Evolutionary conservation across 2,329 filamentous ascomycete genomes (phyloP), one percentile per base, ranked within the genome.

Genomic region (Thermothelomyces thermophilus): DNA sequence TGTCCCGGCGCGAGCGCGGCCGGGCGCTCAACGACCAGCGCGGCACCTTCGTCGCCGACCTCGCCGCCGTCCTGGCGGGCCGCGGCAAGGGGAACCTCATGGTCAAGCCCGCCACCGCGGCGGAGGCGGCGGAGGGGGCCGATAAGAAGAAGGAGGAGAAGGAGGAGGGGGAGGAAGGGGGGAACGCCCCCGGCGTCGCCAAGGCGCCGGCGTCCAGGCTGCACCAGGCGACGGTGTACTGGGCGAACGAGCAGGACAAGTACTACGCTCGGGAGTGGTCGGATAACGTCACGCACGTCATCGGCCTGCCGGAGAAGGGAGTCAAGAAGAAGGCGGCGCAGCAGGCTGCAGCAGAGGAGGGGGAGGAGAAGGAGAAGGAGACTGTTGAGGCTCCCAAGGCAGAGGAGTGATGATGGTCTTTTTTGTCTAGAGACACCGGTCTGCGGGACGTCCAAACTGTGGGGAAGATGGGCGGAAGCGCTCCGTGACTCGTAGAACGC

Each of bases 1-100:
- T 68, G 56, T 64, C 64, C 62, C 65, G 62, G 50, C 57, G 62
- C 49, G 70, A 77, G 59, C 73, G 79, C 40, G 80, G 75, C 28
- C 59, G 63, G 42, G 72, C 68, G 31, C 67, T 86, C 46, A 79
- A 78, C 62, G 72, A 80, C 60, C 80, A 84, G 67, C 77, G 75
- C 64, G 72, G 73, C 46, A 84, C 83, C 63, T 70, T 72, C 11
- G 70, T 86, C 41, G 82, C 82, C 48, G 82, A 86, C 64, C 72
- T 86, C 55, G 80, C 82, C 0, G 75, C 73, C 19, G 75, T 81
- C 19, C 70, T 83, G 46, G 67, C 65, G 7, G 79, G 78, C 4
- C 55, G 63, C 9, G 77, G 77, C 33, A 68, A 70, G 53, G 76
- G 77, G 30, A 80, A 76, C 64, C 70, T 66, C 60, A 68, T 7